phyloP scores from a whole-genome alignment of 345 rosid species.

The Arabis hirsuta region DNA sequence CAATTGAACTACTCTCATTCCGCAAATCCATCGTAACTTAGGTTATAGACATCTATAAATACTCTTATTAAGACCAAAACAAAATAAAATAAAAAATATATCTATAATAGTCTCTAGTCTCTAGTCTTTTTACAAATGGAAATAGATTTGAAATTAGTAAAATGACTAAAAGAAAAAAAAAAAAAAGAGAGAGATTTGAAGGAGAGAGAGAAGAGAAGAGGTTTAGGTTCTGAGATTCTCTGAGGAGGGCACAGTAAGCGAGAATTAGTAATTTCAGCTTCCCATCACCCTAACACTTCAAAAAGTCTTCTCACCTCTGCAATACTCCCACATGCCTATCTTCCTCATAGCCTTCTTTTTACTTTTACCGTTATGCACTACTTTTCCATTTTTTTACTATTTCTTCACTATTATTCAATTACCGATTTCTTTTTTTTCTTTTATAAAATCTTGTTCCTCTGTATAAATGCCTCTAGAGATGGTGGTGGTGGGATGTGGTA shows the following conservation, averaged over 20 bases:
- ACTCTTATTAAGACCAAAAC: too few species aligned
- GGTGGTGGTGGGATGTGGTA: too few species aligned
- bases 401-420: too few species aligned
- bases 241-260: conserved; percentile 30
- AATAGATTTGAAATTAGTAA: not conserved
- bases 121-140: not conserved
- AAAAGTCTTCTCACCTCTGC: conserved; percentile 36
- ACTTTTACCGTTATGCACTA: conserved; percentile 37
- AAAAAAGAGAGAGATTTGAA: conserved; percentile 6
- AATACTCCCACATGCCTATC: conserved; percentile 40
- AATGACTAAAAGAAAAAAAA: not conserved
- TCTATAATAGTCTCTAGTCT: not conserved
- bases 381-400: too few species aligned
- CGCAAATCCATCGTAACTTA: not conserved
- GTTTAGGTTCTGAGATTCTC: conserved; percentile 23
- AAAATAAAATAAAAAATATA: not conserved
- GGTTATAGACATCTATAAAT: not conserved
- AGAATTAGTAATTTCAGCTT: conserved; percentile 29
- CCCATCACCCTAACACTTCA: conserved; percentile 23
- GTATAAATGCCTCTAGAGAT: too few species aligned
- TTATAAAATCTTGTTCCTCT: too few species aligned
- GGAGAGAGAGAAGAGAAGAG: conserved; percentile 9
- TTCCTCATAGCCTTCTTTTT: conserved; percentile 22
- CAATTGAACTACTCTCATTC: not conserved
- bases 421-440: too few species aligned